Percentiles rank a stretch among this genome's conserved stretches.
phyloP scores from a whole-genome alignment of 1,139 yeast species.

The Yamadazyma dendronema region DNA sequence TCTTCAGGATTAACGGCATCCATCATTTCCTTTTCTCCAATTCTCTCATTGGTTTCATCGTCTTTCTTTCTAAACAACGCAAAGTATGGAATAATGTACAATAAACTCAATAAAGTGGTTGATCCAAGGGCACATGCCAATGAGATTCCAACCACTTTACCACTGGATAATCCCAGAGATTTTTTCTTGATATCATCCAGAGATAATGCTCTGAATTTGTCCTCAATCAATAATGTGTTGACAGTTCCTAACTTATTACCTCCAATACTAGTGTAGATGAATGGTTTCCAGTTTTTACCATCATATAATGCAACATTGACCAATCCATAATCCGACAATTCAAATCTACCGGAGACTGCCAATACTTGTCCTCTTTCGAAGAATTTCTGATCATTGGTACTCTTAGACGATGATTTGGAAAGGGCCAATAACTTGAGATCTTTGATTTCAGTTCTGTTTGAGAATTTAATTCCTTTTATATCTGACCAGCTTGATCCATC shows the following conservation, averaged over 20 bases:
- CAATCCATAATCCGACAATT: conserved; percentile 51
- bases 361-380: conserved; percentile 49
- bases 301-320: conserved; percentile 70
- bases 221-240: conserved; percentile 35
- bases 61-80: conserved; percentile 45
- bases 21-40: conserved; percentile 67
- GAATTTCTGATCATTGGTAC: conserved; percentile 27
- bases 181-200: conserved; percentile 29
- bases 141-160: conserved; percentile 85
- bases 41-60: conserved; percentile 41
- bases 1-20: conserved; percentile 64
- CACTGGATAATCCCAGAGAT: conserved; percentile 36
- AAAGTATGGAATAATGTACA: conserved; percentile 57
- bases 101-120: conserved; percentile 60
- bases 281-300: conserved; percentile 74
- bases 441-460: conserved; percentile 28
- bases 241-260: conserved; percentile 28
- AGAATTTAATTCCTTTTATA: conserved; percentile 32
- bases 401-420: conserved; percentile 22
- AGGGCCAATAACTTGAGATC: conserved; percentile 44
- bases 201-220: conserved; percentile 36
- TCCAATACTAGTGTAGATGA: conserved; percentile 34
- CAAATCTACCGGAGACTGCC: conserved; percentile 62
- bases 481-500: conserved; percentile 49
- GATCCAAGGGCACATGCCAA: conserved; percentile 87